Evolutionary conservation across 1,139 yeast species (phyloP), one percentile per base, ranked within the genome.

Genomic region (Saccharomyces hybrid): DNA sequence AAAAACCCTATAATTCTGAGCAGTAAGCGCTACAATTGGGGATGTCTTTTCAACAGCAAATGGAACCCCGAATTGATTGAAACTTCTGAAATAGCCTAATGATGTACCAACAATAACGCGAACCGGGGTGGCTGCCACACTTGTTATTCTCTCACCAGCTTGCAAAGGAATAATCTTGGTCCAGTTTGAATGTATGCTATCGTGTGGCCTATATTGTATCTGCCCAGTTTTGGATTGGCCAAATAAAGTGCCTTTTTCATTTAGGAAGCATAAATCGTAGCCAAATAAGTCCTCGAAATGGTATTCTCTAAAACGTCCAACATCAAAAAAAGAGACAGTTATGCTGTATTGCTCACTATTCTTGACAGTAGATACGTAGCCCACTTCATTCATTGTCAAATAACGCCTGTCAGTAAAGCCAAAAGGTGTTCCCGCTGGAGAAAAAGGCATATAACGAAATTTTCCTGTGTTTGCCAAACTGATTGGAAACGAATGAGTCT

Each of bases 241-340:
- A 55, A 89, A 77, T 4, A 89, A 66, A 0, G 86, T 73, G 1
- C 95, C 96, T 4, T 76, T 76, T 34, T 76, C 77, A 53, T 84
- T 84, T 64, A 93, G 75, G 1, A 89, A 81, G 31, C 96, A 95
- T 53, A 88, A 72, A 67, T 89, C 96, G 68, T 77, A 88, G 16
- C 81, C 77, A 56, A 77, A 76, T 50, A 80, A 70, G 68, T 93
- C 99, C 50, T 84, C 85, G 71, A 93, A 91, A 70, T 89, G 95
- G 63, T 88, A 89, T 62, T 89, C 96, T 55, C 84, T 81, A 66
- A 84, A 86, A n/a, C 79, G 68, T 0, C 90, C 82, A 51, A 87
- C 76, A 66, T 93, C 97, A 64, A 89, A 90, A 65, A 93, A 93
- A 13, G 91, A 82, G 1, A 91, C 90, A 0, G 96, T 89, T 16